Evolutionary conservation across 2,329 filamentous ascomycete genomes (phyloP).

Genomic region (Fusarium sp.): DNA sequence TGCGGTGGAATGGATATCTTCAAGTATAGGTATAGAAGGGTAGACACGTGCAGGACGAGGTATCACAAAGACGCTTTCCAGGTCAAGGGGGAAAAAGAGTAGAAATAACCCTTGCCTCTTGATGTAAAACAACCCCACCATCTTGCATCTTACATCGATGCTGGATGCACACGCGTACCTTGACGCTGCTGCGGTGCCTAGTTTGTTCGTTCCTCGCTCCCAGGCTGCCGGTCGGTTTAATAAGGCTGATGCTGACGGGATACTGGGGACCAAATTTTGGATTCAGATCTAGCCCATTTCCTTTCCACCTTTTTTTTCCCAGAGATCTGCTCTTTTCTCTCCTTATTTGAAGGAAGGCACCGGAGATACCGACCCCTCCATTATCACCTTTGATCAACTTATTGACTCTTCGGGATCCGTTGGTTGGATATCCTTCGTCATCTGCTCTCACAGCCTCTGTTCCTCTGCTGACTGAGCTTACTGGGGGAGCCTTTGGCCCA

Average conservation of each 20-base stretch:
- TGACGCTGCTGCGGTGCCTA: constrained; percentile 10
- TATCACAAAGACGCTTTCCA: constrained; percentile 6
- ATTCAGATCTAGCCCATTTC: constrained; percentile 18
- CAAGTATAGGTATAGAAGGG: not conserved
- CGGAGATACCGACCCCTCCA: constrained; percentile 32
- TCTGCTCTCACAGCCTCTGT: constrained; percentile 19
- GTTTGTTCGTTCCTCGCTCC: not conserved
- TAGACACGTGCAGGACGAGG: constrained; percentile 5
- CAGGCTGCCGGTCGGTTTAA: constrained; percentile 21
- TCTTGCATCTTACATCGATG: constrained; percentile 9
- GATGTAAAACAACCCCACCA: constrained; percentile 26
- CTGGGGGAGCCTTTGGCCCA: constrained; percentile 1
- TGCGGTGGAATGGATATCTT: not conserved
- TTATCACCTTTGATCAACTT: constrained; percentile 1
- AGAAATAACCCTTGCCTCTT: constrained; percentile 1
- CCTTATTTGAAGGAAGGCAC: constrained; percentile 22
- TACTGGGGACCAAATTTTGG: constrained; percentile 22
- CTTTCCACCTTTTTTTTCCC: constrained; percentile 14
- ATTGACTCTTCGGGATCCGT: constrained; percentile 3
- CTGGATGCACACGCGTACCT: constrained; percentile 34
- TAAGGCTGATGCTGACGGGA: constrained; percentile 44
- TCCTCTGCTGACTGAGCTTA: constrained; percentile 33
- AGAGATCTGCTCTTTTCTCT: constrained; percentile 23
- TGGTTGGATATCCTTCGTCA: constrained; percentile 27
- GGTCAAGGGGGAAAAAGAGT: not conserved